Evolutionary conservation across 495 filamentous ascomycete species (phyloP).

Genomic region (Penicillium arizonense): DNA sequence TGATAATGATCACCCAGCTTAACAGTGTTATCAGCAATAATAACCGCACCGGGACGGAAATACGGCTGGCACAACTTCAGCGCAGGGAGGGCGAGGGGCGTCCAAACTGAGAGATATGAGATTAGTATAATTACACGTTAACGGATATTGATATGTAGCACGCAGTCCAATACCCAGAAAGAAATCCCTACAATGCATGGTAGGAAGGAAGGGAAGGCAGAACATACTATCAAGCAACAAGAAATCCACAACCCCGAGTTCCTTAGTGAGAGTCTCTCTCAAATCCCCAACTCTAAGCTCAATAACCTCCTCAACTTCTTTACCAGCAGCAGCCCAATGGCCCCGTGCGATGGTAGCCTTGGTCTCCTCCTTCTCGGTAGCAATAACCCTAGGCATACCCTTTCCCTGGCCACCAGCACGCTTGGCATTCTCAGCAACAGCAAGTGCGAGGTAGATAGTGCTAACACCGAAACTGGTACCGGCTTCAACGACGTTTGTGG

Average conservation of each 20-base stretch:
- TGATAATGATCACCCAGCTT: conserved; percentile 30
- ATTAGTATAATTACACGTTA: not conserved
- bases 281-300: conserved; percentile 57
- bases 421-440: conserved; percentile 38
- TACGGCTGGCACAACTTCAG: conserved; percentile 45
- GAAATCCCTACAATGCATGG: too few species aligned
- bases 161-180: not conserved
- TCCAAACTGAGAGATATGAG: conserved; percentile 44
- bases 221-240: conserved; percentile 56
- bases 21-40: conserved; percentile 51
- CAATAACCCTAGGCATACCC: conserved; percentile 46
- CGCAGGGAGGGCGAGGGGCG: conserved; percentile 48
- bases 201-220: too few species aligned
- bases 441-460: conserved; percentile 59
- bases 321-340: conserved; percentile 49
- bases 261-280: conserved; percentile 45
- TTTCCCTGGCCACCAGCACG: conserved; percentile 3
- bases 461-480: conserved; percentile 60
- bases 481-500: conserved; percentile 52
- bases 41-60: conserved; percentile 44
- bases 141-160: not conserved
- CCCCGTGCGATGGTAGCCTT: conserved; percentile 46
- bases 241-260: conserved; percentile 49
- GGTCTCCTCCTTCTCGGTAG: conserved; percentile 53
- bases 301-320: conserved; percentile 41